These are phyloP conservation scores for Thuja plicata DNA, from an alignment of 83 land plant genomes.

Conservation along the genomic window DNA sequence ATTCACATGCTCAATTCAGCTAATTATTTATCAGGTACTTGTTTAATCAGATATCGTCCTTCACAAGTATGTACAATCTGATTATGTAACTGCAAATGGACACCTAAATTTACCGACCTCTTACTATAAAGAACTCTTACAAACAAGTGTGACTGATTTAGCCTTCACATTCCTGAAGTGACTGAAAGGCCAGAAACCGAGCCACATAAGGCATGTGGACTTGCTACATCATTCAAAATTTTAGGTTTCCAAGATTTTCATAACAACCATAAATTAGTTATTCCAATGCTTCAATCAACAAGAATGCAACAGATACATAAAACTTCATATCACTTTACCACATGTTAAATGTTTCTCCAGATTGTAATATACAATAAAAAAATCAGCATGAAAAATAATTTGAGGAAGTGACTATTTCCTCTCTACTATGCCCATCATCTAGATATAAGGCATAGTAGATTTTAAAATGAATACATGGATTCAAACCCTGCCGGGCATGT, in stretches of 20 bases:
- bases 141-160: not conserved
- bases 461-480: not conserved
- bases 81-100: too few relatives aligned
- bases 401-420: not conserved
- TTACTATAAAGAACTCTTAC: not conserved
- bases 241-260: not conserved
- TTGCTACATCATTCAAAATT: not conserved
- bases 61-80: too few relatives aligned
- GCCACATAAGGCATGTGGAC: not conserved
- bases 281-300: not conserved
- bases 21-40: not conserved
- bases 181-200: not conserved
- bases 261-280: not conserved
- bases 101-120: not conserved
- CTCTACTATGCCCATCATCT: not conserved
- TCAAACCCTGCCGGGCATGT: not conserved
- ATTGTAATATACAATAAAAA: not conserved
- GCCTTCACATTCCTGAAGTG: not conserved
- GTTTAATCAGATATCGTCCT: too few relatives aligned
- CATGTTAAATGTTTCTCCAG: not conserved
- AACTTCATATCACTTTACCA: not conserved
- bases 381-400: not conserved
- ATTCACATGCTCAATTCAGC: not conserved
- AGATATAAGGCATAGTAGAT: not conserved
- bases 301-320: not conserved